phyloP scores from a whole-genome alignment of 306 rosid genomes.

The Alnus glutinosa region DNA sequence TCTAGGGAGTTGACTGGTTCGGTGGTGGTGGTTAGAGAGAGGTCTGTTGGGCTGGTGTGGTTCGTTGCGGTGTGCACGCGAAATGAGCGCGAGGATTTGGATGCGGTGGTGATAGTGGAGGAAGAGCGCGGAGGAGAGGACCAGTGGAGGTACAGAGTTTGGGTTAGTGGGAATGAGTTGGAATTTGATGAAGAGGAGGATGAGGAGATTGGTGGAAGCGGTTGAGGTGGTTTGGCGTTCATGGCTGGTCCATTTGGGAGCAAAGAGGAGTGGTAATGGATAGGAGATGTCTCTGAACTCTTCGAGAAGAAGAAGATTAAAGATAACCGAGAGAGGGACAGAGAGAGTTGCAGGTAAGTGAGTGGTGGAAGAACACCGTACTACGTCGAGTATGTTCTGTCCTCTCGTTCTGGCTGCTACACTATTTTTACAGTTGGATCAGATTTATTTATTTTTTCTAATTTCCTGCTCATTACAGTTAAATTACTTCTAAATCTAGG shows the following conservation, averaged over 20 bases:
- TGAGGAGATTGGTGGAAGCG: conserved; percentile 13
- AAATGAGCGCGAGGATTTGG: conserved; percentile 30
- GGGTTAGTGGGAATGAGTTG: conserved; percentile 27
- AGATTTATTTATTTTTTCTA: too few relatives aligned
- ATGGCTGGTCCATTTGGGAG: conserved; percentile 59
- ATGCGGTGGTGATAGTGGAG: conserved; percentile 20
- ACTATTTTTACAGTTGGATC: too few relatives aligned
- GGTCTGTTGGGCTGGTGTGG: conserved; percentile 38
- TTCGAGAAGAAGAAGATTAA: neutral
- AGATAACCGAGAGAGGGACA: conserved; percentile 22
- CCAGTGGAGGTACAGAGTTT: conserved; percentile 23
- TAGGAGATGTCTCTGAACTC: neutral
- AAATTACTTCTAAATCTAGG: too few relatives aligned
- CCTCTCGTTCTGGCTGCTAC: conserved; percentile 36
- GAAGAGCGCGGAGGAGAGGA: conserved; percentile 33
- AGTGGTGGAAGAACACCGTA: conserved; percentile 35
- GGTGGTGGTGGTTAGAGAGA: conserved; percentile 34
- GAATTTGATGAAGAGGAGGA: conserved; percentile 26
- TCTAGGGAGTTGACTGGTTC: conserved; percentile 36
- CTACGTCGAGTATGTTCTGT: conserved; percentile 48
- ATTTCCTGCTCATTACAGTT: too few relatives aligned
- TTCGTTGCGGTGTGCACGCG: conserved; percentile 32
- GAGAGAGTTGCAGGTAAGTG: conserved; percentile 7
- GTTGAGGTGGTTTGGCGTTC: conserved; percentile 45
- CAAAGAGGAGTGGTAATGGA: neutral